Evolutionary conservation across 257 asterid genomes (phyloP).

Genomic region (Fraxinus americana): DNA sequence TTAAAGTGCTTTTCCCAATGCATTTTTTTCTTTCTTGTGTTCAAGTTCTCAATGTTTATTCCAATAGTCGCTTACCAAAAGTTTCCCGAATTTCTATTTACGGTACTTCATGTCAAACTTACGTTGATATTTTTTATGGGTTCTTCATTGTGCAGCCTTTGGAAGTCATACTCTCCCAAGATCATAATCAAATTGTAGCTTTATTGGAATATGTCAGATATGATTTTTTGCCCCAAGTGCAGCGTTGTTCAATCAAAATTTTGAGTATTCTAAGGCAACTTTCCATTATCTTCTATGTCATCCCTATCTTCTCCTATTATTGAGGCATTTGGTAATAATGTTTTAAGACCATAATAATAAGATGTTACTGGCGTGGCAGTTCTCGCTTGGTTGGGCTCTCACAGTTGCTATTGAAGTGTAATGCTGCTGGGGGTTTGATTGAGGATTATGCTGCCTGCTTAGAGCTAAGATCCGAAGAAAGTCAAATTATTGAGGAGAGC

Average conservation of each 20-base stretch:
- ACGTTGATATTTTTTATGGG: constrained; percentile 16
- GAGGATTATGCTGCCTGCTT: constrained; percentile 98
- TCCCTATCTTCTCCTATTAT: constrained; percentile 20
- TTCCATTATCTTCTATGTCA: constrained; percentile 13
- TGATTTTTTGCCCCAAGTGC: constrained; percentile 81
- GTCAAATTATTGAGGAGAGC: constrained; percentile 79
- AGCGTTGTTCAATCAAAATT: constrained; percentile 82
- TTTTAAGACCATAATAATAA: constrained; percentile 14
- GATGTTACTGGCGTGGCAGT: constrained; percentile 52
- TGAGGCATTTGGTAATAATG: constrained; percentile 23
- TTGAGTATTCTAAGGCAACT: constrained; percentile 78
- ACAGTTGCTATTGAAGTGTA: constrained; percentile 77
- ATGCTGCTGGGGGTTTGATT: constrained; percentile 63
- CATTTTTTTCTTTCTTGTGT: background rate
- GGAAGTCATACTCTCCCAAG: constrained; percentile 91
- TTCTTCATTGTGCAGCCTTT: constrained; percentile 73
- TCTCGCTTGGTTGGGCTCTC: constrained; percentile 90
- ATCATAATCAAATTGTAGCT: constrained; percentile 80
- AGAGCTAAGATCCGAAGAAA: constrained; percentile 88
- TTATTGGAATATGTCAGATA: constrained; percentile 88
- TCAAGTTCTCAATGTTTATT: background rate
- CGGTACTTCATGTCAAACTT: constrained; percentile 11
- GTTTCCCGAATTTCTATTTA: constrained; percentile 6
- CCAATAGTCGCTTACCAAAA: background rate
- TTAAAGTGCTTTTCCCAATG: constrained; percentile 6